phyloP scores from a whole-genome alignment of 257 asterid species.

The Lycium ferocissimum region DNA sequence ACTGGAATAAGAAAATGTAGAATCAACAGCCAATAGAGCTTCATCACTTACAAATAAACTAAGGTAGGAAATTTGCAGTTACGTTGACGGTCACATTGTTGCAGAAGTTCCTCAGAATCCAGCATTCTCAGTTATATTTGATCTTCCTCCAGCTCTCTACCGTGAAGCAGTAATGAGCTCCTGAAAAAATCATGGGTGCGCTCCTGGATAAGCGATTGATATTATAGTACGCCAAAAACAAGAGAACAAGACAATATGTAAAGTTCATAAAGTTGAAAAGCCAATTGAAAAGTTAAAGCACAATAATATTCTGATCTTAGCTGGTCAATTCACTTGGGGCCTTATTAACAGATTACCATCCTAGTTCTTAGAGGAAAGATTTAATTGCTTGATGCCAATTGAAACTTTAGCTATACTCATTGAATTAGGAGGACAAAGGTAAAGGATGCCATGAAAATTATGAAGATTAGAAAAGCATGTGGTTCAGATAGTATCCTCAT shows the following conservation, averaged over 20 bases:
- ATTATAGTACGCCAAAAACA: neutral
- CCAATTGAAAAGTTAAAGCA: neutral
- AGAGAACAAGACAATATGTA: neutral
- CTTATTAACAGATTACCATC: neutral
- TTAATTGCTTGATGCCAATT: neutral
- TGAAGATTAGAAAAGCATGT: too few species aligned
- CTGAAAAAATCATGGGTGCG: constrained; percentile 1
- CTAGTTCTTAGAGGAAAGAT: neutral
- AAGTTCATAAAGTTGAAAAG: neutral
- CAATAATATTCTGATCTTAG: neutral
- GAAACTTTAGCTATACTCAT: too few species aligned
- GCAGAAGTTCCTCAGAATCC: constrained; percentile 5
- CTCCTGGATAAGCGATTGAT: neutral
- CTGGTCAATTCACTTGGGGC: neutral
- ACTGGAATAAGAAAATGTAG: constrained; percentile 26
- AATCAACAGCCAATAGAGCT: constrained; percentile 16
- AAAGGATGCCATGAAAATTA: too few species aligned
- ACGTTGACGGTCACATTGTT: neutral
- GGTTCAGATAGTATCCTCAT: too few species aligned
- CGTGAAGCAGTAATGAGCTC: constrained; percentile 3
- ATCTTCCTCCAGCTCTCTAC: constrained; percentile 16
- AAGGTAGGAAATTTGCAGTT: constrained; percentile 9
- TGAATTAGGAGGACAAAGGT: too few species aligned
- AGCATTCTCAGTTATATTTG: neutral
- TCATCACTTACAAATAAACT: neutral